Evolutionary conservation across 1,284 basidiomycete genomes (phyloP).

Genomic region (Naganishia sp.): DNA sequence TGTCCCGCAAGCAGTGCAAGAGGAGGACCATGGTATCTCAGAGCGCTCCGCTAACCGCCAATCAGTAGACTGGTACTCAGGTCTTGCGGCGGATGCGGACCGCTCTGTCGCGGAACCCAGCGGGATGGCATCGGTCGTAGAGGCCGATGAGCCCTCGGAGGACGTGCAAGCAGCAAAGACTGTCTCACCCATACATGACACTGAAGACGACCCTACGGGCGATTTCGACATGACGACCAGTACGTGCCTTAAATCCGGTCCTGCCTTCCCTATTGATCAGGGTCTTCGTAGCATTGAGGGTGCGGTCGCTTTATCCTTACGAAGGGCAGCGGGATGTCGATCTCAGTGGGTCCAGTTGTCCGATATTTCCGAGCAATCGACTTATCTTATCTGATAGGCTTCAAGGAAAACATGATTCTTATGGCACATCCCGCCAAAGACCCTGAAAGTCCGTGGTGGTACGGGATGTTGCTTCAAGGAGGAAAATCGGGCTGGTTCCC

Average conservation of each 20-base stretch:
- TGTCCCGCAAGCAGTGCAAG: constrained; percentile 33
- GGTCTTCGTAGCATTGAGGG: constrained; percentile 62
- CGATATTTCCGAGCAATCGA: not conserved
- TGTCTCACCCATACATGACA: constrained; percentile 49
- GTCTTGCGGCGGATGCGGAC: constrained; percentile 73
- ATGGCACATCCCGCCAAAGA: constrained; percentile 84
- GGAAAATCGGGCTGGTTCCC: constrained; percentile 87
- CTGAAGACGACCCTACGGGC: constrained; percentile 62
- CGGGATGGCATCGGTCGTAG: constrained; percentile 61
- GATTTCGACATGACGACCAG: constrained; percentile 72
- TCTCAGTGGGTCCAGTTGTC: constrained; percentile 62
- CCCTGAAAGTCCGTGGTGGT: constrained; percentile 72
- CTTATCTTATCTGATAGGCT: constrained; percentile 58
- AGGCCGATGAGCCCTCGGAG: constrained; percentile 61
- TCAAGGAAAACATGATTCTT: constrained; percentile 78
- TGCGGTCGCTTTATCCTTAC: constrained; percentile 78
- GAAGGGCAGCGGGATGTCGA: constrained; percentile 83
- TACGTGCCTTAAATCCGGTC: constrained; percentile 38
- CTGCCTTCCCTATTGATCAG: constrained; percentile 7
- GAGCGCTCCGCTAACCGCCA: constrained; percentile 63
- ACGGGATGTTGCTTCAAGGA: constrained; percentile 69
- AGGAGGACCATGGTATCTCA: constrained; percentile 41
- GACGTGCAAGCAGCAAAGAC: constrained; percentile 40
- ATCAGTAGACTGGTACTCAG: constrained; percentile 88
- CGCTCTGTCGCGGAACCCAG: constrained; percentile 48